Base-by-base conservation (phyloP, 176 grass and related monocot species). In the Triticum turgidum region DNA sequence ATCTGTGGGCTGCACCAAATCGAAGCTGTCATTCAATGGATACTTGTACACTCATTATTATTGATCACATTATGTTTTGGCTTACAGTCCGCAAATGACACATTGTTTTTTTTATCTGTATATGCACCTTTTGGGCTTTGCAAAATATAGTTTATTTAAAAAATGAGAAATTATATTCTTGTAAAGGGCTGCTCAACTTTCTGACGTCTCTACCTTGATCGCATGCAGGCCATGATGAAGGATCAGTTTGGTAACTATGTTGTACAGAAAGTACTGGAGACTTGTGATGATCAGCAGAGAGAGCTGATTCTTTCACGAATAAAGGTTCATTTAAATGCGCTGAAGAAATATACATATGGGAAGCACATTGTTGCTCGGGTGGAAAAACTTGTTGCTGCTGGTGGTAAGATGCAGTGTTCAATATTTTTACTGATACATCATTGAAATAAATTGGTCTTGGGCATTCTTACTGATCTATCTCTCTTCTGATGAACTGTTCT, bases 281-380 rank as follows among this genome's bases (percentile, higher is more conserved):
- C 89, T 5, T 93, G 94, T 66, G 91, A 92, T 81, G 94, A 93
- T 83, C 89, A 91, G 84, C 94, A 95, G 71, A 87, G 91, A 42
- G 91, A 95, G 78, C 73, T 95, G 89, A 95, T 95, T 81, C 77
- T 95, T 29, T 91, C 91, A 38, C 88, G 87, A 20, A 83, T 95
- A 70, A 95, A 93, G 86, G 91, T 95, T 47, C 94, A 95, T 68
- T 91, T 95, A 75, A 95, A 81, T 79, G 91, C 94, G 39, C 81
- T 95, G 14, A 95, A 95, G 84, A 95, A 95, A 92, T 95, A 93
- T 84, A 95, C 94, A 80, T 95, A 93, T 79, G 94, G 91, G 47
- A 95, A 95, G 80, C 91, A 95, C 81, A 93, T 95, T 61, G 94
- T 95, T 89, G 91, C 94, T 15, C 89, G 91, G 77, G 91, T 95